A percentile compares a stretch with the other conserved stretches of the same genome.
Conservation (phyloP, 2,329 filamentous ascomycete species). For the Ophiostoma ulmi region DNA sequence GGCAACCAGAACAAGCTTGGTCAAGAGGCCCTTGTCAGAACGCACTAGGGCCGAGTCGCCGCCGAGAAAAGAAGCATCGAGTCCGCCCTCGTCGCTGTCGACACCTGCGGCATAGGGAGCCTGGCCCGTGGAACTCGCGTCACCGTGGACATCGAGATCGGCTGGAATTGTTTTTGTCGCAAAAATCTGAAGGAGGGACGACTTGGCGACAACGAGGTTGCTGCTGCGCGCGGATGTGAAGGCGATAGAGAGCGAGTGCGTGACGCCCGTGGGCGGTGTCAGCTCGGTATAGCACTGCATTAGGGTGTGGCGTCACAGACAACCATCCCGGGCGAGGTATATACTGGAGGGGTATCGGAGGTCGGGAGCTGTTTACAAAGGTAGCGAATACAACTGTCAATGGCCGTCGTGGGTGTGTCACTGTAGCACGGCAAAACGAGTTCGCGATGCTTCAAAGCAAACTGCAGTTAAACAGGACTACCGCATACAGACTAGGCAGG, state of each 20-base stretch:
- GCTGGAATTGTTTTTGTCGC: constrained; percentile 61
- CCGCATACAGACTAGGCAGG: constrained; percentile 15
- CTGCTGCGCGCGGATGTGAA: constrained; percentile 70
- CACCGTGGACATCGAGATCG: constrained; percentile 50
- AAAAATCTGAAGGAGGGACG: constrained; percentile 90
- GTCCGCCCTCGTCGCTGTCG: constrained; percentile 60
- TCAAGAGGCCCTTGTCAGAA: constrained; percentile 59
- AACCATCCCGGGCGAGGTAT: constrained; percentile 18
- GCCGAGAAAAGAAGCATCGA: constrained; percentile 62
- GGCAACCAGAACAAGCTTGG: constrained; percentile 76
- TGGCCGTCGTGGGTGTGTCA: not conserved
- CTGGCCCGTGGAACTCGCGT: constrained; percentile 36
- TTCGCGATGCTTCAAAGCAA: constrained; percentile 17
- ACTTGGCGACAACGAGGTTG: constrained; percentile 88
- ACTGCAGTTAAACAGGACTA: constrained; percentile 12
- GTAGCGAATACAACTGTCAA: not conserved
- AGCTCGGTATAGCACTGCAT: constrained; percentile 99
- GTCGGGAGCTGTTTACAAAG: not conserved
- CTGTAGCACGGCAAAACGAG: not conserved
- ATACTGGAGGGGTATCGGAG: not conserved
- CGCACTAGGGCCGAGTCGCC: constrained; percentile 57
- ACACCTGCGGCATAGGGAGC: constrained; percentile 34
- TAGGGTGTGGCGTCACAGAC: constrained; percentile 28
- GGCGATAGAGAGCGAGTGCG: constrained; percentile 73
- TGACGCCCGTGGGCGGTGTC: constrained; percentile 88